These are phyloP conservation scores for Penicillium concentricum DNA, from an alignment of 2,329 filamentous ascomycete species.

Conservation along the genomic window DNA sequence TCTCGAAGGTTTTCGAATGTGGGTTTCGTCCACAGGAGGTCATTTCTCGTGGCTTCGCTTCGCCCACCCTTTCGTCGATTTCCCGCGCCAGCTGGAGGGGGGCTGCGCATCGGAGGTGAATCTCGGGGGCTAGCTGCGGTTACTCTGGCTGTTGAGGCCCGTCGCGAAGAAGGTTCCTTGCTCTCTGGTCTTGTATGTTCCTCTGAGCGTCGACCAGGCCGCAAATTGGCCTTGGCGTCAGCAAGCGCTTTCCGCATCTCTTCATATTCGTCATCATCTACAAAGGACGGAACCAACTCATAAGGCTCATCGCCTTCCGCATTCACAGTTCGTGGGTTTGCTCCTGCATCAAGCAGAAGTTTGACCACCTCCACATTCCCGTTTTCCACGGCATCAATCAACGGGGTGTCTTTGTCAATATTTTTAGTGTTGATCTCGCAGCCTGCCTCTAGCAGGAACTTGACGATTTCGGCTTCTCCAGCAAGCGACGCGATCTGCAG, in stretches of 20 bases:
- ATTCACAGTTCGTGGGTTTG: slow-evolving; percentile 88
- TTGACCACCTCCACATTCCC: slow-evolving; percentile 86
- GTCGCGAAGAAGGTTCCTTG: slow-evolving; percentile 43
- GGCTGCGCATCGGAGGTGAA: slow-evolving; percentile 46
- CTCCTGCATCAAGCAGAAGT: slow-evolving; percentile 77
- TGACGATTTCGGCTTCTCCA: slow-evolving; percentile 82
- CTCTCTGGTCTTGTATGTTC: slow-evolving; percentile 37
- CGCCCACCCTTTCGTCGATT: slow-evolving; percentile 47
- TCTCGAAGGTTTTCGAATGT: slow-evolving; percentile 50
- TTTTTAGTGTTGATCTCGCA: slow-evolving; percentile 80
- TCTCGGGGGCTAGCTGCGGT: slow-evolving; percentile 37
- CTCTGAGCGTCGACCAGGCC: slow-evolving; percentile 45
- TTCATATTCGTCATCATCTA: slow-evolving; percentile 65
- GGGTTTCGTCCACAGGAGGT: slow-evolving; percentile 52
- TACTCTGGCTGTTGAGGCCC: slow-evolving; percentile 42
- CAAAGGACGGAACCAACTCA: slow-evolving; percentile 73
- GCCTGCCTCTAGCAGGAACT: slow-evolving; percentile 78
- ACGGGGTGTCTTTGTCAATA: slow-evolving; percentile 81
- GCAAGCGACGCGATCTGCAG: slow-evolving; percentile 89
- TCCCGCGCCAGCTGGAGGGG: slow-evolving; percentile 34
- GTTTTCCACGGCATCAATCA: slow-evolving; percentile 96
- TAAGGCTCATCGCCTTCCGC: slow-evolving; percentile 90
- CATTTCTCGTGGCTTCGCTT: slow-evolving; percentile 51
- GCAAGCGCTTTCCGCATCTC: slow-evolving; percentile 72
- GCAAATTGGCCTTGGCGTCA: slow-evolving; percentile 60